Evolutionary conservation across 208 protist genomes (phyloP), one percentile per base, ranked within the genome.

Genomic region (Herpetomonas tarakana): DNA sequence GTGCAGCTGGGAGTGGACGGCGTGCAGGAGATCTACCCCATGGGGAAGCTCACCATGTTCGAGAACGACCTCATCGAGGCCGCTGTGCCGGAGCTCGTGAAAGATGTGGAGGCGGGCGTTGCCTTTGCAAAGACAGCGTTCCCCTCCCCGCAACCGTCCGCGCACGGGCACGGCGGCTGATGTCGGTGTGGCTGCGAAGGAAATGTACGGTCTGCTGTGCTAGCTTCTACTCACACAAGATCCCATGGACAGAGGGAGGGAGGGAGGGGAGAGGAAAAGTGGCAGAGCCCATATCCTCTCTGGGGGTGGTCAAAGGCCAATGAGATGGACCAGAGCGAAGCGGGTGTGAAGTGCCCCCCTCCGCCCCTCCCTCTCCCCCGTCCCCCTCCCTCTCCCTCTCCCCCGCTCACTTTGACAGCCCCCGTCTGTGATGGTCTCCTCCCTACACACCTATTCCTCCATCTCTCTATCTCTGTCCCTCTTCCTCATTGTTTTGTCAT

Each of bases 61-160:
- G 86, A 92, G 71, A 53, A 75, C 38, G 79, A 85, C 50, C 59
- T 86, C 28, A 71, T 97, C n/a, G 85, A 96, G 52, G 71, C 61
- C 26, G 70, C 88, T 19, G 69, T 94, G 26, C 78, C 78, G 25
- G 75, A 90, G 54, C 74, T 97, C 25, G 65, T 75, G 28, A 70
- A 74, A 57, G 89, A 94, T 57, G 94, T 97, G 22, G 68, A 85
- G 54, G 86, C 88, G 26, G 95, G 91, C 25, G 38, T 92, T 24
- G 60, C 73, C 26, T 87, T 74, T 52, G 73, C 22, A 46, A 54
- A 64, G 16, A 52, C 65, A 14, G 51, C 60, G 1, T 3, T 4
- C 28, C 26, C n/a, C n/a, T n/a, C n/a, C n/a, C n/a, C n/a, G n/a
- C n/a, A n/a, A n/a, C n/a, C n/a, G n/a, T n/a, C n/a, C n/a, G n/a